Base-by-base conservation (phyloP, 208 protist species). In the Trypanosoma theileri region DNA sequence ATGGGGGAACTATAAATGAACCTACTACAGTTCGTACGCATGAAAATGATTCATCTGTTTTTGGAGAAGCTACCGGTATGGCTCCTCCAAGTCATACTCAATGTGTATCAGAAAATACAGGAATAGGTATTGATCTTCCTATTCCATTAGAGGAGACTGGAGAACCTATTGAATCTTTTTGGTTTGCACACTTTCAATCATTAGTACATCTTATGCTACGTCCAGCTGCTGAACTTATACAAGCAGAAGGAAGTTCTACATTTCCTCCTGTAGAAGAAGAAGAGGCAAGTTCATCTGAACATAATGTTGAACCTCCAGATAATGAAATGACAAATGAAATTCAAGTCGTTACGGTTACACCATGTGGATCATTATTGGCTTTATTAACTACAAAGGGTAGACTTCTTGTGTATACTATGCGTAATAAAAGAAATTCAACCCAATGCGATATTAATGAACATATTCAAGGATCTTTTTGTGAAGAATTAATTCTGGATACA, bases 311-410 rank as follows among this genome's bases (percentile, higher is more conserved):
- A n/a, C 75, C 70, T 59, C 61, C 64, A 16, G 59, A 55, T 17
- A 81, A 90, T 62, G 75, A 66, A 51, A 66, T 91, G 51, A 59
- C 63, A 21, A 84, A 89, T 66, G 85, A 94, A 50, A 85, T 94
- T n/a, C 85, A 91, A 71, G 72, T 78, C 26, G 69, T 90, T 17
- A 66, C 81, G 56, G 73, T 87, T 6, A 85, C 88, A 0, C 66
- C 72, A 12, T 79, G 80, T 66, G 85, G 83, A 17, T 66, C 69
- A 8, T 66, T 94, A 3, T 41, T 94, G 22, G 88, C 88, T 9
- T 63, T 94, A 22, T 73, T 94, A 53, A 91, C 85, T 4, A 85
- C 88, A 62, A 79, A 75, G 50, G 85, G 78, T 10, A 71, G 77
- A 48, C 75, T 94, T 42, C 77, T 84, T 6, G 85, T 91, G 8